These are phyloP conservation scores for Globisporangium cederbergense DNA, from an alignment of 352 stramenopile genomes.

Conservation along the genomic window DNA sequence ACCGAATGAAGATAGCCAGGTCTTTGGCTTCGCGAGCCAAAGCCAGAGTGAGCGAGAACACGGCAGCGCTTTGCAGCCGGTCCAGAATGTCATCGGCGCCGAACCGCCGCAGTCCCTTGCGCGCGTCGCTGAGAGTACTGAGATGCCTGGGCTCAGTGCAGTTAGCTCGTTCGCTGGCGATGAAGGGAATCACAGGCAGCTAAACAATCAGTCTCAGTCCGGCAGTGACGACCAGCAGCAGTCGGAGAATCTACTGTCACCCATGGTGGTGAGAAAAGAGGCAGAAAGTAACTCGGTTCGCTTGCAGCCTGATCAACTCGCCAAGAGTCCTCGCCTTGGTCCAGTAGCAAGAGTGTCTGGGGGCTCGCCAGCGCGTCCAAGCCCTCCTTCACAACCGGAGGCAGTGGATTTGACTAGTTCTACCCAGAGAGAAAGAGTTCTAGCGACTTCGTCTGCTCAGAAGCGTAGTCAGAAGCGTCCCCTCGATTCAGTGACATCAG, in stretches of 20 bases:
- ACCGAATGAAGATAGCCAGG: conserved; percentile 9
- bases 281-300: neutral
- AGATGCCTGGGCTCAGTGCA: neutral
- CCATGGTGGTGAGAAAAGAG: neutral
- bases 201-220: neutral
- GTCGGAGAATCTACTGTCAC: conserved; percentile 7
- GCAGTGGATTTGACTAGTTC: neutral
- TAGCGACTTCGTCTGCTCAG: neutral
- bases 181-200: neutral
- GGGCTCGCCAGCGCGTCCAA: neutral
- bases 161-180: neutral
- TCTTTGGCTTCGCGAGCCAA: conserved; percentile 6
- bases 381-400: neutral
- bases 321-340: neutral
- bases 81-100: neutral
- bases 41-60: conserved; percentile 1
- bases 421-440: neutral
- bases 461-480: conserved; percentile 6
- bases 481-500: neutral
- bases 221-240: neutral
- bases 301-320: neutral
- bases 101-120: neutral
- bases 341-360: neutral
- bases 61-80: neutral
- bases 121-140: neutral